Evolutionary conservation across 257 asterid species (phyloP).

Genomic region (Plantago major): DNA sequence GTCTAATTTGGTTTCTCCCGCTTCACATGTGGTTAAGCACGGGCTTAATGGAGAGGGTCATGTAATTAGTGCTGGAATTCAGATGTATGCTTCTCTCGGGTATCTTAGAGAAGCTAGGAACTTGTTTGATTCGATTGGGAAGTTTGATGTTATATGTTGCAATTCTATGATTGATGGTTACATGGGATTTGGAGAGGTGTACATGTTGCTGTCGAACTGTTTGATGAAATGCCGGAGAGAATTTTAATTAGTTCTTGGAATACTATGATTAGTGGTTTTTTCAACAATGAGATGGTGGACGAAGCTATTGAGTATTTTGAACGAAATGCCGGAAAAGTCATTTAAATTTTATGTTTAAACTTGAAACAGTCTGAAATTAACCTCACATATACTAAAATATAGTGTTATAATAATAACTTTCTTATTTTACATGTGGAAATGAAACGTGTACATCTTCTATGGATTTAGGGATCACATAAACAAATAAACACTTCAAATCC

Average conservation of each 20-base stretch:
- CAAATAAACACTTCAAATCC: too few species aligned
- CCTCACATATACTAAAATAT: too few species aligned
- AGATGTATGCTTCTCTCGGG: slow-evolving; percentile 40
- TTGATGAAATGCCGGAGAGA: too few species aligned
- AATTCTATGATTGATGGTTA: slow-evolving; percentile 51
- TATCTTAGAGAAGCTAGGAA: slow-evolving; percentile 28
- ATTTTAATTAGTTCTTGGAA: slow-evolving; percentile 46
- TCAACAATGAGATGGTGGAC: slow-evolving; percentile 26
- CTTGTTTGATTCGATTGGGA: slow-evolving; percentile 24
- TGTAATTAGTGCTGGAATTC: too few species aligned
- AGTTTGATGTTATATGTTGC: slow-evolving; percentile 36
- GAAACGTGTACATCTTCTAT: too few species aligned
- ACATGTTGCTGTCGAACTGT: slow-evolving; percentile 24
- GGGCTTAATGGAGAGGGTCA: too few species aligned
- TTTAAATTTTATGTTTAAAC: too few species aligned
- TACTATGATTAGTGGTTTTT: slow-evolving; percentile 36
- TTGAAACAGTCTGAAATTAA: too few species aligned
- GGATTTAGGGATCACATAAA: too few species aligned
- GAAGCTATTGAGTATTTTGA: slow-evolving; percentile 37
- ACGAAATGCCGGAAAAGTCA: slow-evolving; percentile 33
- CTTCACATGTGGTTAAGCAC: slow-evolving; percentile 30
- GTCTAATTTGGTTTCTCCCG: too few species aligned
- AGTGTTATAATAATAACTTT: too few species aligned
- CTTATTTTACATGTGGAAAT: too few species aligned
- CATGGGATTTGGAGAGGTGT: slow-evolving; percentile 34